Evolutionary conservation across 495 filamentous ascomycete species (phyloP), one percentile per base, ranked within the genome.

Genomic region (Daldinia childiae): DNA sequence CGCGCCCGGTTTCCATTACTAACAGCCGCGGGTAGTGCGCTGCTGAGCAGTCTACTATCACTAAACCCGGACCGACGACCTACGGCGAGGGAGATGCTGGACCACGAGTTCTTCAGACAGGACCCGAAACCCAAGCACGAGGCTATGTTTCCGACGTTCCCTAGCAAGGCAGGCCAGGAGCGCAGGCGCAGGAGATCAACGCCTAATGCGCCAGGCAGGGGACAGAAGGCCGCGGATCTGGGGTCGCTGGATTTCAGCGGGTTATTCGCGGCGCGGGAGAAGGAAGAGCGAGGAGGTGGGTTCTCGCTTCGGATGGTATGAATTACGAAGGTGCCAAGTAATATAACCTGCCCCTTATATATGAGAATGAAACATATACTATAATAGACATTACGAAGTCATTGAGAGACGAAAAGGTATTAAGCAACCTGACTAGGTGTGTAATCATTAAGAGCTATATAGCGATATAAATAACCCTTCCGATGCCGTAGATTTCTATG

Each of bases 81-180:
- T 0, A 87, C 85, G 1, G 93, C 95, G 0, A 76, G 75, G 21
- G 82, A 87, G 63, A 78, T 81, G 78, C 87, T 97, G 24, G 78
- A 84, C 24, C 94, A 98, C 79, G 84, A 88, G 45, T 99, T 95
- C 77, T 99, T 98, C 79, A 83, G 81, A 19, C 95, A 98, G 82
- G 90, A 97, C 64, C 95, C 95, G 0, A 90, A 90, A 34, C 92
- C 93, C 1, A 97, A 97, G 80, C 88, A 88, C 24, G 90, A 90
- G 77, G 91, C 89, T 71, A 92, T 96, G 90, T 94, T 96, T 71
- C 92, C 92, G 15, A 94, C 92, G 0, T 99, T 97, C 76, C 95
- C 95, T 1, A 94, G 90, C 56, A 98, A 97, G 80, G 95, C 95
- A 0, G 93, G 93, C 1, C 91, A 95, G 85, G 95, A 99, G 85